A percentile compares a stretch with the other conserved stretches of the same genome.
phyloP scores from a whole-genome alignment of 208 protist genomes.

The Porcisia deanei region DNA sequence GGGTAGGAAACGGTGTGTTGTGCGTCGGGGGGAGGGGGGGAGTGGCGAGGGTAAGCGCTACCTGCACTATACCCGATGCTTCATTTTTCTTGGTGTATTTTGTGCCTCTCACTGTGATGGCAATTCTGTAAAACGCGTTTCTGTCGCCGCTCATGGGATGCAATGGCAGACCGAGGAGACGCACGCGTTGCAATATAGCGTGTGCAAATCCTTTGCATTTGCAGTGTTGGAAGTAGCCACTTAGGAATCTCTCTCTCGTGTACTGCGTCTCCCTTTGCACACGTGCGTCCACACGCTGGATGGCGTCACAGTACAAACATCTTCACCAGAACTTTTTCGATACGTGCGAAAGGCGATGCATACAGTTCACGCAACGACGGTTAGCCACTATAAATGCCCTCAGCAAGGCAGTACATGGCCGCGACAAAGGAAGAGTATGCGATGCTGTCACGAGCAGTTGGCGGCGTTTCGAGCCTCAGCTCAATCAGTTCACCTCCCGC shows the following conservation, averaged over 20 bases:
- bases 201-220: background rate
- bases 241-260: background rate
- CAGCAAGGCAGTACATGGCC: conserved; percentile 55
- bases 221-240: background rate
- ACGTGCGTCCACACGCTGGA: background rate
- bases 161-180: background rate
- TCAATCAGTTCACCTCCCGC: background rate
- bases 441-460: conserved; percentile 27
- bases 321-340: conserved; percentile 65
- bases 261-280: background rate
- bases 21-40: background rate
- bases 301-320: conserved; percentile 52
- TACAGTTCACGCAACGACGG: conserved; percentile 41
- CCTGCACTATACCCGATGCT: background rate
- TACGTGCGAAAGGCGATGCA: conserved; percentile 40
- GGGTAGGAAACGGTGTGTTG: background rate
- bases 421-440: conserved; percentile 31
- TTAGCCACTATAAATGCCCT: conserved; percentile 52
- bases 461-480: background rate
- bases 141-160: background rate
- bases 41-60: background rate
- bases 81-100: background rate
- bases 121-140: background rate
- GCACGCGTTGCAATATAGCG: background rate
- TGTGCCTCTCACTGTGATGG: background rate